Percentiles rank a stretch among this genome's conserved stretches.
Evolutionary conservation across 1,139 yeast genomes (phyloP).

Genomic region (Casaregolazyma suthepensis): DNA sequence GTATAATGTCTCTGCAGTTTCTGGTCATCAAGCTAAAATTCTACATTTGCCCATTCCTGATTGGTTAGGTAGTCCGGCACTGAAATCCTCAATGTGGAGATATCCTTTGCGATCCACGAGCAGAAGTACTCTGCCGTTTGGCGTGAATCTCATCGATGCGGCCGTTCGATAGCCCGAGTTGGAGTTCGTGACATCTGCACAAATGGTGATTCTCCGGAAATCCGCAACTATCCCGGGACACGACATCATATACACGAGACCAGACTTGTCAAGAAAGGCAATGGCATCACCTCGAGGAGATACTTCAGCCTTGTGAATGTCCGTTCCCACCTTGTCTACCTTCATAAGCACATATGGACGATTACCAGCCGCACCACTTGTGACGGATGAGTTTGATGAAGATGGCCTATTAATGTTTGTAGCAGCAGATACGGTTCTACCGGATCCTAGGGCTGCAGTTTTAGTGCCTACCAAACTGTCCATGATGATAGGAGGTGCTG

Average conservation of each 20-base stretch:
- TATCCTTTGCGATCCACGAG: constrained; percentile 77
- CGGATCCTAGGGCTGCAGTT: constrained; percentile 13
- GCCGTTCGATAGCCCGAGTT: constrained; percentile 49
- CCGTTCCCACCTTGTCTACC: constrained; percentile 75
- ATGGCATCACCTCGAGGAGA: constrained; percentile 86
- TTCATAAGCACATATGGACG: constrained; percentile 52
- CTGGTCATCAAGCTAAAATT: constrained; percentile 21
- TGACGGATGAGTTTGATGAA: constrained; percentile 16
- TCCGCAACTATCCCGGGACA: constrained; percentile 45
- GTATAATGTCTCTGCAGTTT: not conserved
- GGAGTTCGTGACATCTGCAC: constrained; percentile 76
- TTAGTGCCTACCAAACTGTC: constrained; percentile 44
- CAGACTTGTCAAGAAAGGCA: constrained; percentile 73
- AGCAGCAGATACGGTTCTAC: constrained; percentile 5
- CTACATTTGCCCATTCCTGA: constrained; percentile 71
- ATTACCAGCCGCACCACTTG: constrained; percentile 31
- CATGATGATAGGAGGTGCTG: constrained; percentile 53
- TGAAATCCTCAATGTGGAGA: constrained; percentile 74
- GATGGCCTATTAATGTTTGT: constrained; percentile 15
- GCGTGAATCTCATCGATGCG: constrained; percentile 68
- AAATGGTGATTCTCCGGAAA: constrained; percentile 55
- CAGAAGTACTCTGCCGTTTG: constrained; percentile 74
- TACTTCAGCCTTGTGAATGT: constrained; percentile 63
- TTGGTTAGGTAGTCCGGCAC: constrained; percentile 75
- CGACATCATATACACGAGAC: constrained; percentile 63